Evolutionary conservation across 169 alveolate species (phyloP), one percentile per base, ranked within the genome.

Genomic region (Cryptosporidium sp.): DNA sequence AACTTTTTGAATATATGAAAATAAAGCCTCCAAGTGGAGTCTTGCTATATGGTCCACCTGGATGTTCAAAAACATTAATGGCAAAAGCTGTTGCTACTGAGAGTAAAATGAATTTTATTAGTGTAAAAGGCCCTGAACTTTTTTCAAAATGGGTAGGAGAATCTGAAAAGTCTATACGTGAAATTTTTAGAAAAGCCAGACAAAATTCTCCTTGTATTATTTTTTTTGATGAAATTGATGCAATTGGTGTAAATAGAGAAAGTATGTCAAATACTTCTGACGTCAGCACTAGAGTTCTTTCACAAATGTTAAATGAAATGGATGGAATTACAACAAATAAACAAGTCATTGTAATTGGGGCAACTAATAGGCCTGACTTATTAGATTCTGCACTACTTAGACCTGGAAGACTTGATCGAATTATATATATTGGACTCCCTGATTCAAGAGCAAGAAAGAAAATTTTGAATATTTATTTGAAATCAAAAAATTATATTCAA

Each of bases 41-140:
- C 61, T 94, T 99, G 75, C 94, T 99, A 60, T 98, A 99, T 93
- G 99, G 99, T 2, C 99, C 99, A 16, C 99, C 99, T 3, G 99
- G 99, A 21, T 98, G 99, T 92, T 94, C 98, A 48, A 99, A 99
- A 94, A 99, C 99, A 12, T 75, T 99, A 94, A 95, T 98, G 94
- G 99, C 99, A 18, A 98, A 98, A 92, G 99, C 99, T 16, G 96
- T 98, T 42, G 99, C 99, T 16, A 98, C 99, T 29, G 99, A 98
- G 92, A 95, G 98, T 80, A 95, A 97, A 60, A 94, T 98, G 95
- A 98, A 98, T 91, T 99, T 99, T 93, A 96, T 98, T 48, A 98
- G 99, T 85, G 98, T 99, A 58, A 99, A 97, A 94, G 97, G 99
- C 0, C 99, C 99, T 3, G 99, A 99, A 92, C 95, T 99, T 48